Conservation (phyloP, 306 rosid genomes). For the Ochetophila trinervis region DNA sequence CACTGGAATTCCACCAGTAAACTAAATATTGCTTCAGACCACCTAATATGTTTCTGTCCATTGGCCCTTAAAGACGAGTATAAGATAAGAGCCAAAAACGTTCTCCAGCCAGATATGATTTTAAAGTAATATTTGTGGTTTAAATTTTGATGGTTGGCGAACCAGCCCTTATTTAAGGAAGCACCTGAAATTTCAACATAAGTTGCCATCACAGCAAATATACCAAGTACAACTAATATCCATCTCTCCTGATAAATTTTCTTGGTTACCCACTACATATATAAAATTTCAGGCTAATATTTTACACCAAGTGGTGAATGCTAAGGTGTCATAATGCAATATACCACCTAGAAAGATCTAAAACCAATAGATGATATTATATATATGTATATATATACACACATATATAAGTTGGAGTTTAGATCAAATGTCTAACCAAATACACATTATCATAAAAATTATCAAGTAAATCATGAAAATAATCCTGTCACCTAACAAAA, state of each 20-base stretch:
- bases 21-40: too few species aligned
- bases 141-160: neutral
- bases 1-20: too few species aligned
- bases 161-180: neutral
- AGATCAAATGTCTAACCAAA: neutral
- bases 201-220: neutral
- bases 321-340: too few species aligned
- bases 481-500: neutral
- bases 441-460: neutral
- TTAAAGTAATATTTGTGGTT: neutral
- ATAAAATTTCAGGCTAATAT: neutral
- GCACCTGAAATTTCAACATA: neutral
- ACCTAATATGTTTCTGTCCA: too few species aligned
- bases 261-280: neutral
- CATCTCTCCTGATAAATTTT: too few species aligned
- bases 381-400: too few species aligned
- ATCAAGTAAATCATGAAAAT: neutral
- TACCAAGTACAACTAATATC: neutral
- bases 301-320: neutral
- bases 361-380: too few species aligned
- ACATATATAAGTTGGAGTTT: too few species aligned
- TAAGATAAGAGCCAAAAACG: too few species aligned
- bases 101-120: neutral
- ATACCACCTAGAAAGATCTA: too few species aligned
- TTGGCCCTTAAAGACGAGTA: too few species aligned